Evolutionary conservation across 805 yeast species (phyloP).

Genomic region (Candida schatavii): DNA sequence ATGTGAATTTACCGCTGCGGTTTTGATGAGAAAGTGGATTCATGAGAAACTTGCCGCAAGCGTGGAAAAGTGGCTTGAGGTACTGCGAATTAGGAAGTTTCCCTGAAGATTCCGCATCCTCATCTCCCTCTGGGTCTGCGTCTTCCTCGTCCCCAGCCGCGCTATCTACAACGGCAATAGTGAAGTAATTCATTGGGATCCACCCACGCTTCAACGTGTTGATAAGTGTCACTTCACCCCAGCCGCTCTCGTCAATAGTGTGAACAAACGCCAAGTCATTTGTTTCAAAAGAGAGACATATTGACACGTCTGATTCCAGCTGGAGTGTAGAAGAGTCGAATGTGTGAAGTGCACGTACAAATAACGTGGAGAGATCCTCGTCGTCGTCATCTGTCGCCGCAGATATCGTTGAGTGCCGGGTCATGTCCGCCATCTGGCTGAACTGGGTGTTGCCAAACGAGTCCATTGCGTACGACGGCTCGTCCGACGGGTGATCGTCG

Average conservation of each 20-base stretch:
- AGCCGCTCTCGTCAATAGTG: slow-evolving; percentile 75
- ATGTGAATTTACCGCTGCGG: slow-evolving; percentile 43
- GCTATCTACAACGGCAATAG: slow-evolving; percentile 38
- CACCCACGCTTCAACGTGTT: slow-evolving; percentile 68
- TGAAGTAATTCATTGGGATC: slow-evolving; percentile 82
- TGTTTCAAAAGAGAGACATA: slow-evolving; percentile 69
- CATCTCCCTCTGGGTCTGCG: slow-evolving; percentile 19
- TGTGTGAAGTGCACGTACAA: slow-evolving; percentile 56
- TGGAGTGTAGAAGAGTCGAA: slow-evolving; percentile 60
- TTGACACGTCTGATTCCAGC: slow-evolving; percentile 62
- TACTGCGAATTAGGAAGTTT: slow-evolving; percentile 44
- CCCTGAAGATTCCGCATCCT: slow-evolving; percentile 32
- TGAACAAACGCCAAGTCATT: slow-evolving; percentile 76
- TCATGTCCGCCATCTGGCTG: neutral
- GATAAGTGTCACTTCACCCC: slow-evolving; percentile 81
- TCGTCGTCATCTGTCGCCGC: slow-evolving; percentile 15
- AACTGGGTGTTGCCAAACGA: neutral
- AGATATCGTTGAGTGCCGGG: neutral
- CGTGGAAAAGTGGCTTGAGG: slow-evolving; percentile 51
- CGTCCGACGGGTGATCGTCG: neutral
- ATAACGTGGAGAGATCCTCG: slow-evolving; percentile 50
- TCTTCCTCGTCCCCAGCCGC: slow-evolving; percentile 15
- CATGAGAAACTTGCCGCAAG: slow-evolving; percentile 64
- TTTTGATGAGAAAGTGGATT: slow-evolving; percentile 56
- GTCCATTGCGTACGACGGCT: neutral